Evolutionary conservation across 768 basidiomycete genomes (phyloP).

Genomic region (Hygrophorus pudorinus): DNA sequence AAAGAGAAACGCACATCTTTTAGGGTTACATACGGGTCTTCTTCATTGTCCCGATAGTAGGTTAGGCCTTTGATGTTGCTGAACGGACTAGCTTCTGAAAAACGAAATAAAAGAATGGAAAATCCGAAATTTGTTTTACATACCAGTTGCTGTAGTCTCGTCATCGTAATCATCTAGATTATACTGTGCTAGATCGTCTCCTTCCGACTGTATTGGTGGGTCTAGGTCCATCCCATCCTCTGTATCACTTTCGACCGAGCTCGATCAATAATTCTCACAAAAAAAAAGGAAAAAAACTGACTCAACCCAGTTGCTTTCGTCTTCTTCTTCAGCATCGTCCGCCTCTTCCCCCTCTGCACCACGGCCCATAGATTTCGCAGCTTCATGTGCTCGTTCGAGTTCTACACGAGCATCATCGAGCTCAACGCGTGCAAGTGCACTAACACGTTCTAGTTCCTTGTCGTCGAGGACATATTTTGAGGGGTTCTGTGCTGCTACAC

Average conservation of each 20-base stretch:
- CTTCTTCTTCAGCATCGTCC: constrained; percentile 42
- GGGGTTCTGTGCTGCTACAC: constrained; percentile 66
- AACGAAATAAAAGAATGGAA: constrained; percentile 6
- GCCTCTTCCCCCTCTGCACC: constrained; percentile 58
- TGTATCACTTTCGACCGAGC: constrained; percentile 18
- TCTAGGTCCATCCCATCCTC: constrained; percentile 42
- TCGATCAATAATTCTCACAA: constrained; percentile 8
- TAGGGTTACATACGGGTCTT: constrained; percentile 94
- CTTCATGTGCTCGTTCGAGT: constrained; percentile 71
- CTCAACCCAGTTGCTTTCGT: constrained; percentile 76
- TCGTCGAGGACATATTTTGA: constrained; percentile 86
- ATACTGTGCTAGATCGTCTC: constrained; percentile 69
- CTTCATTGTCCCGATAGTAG: constrained; percentile 83
- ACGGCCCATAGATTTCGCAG: constrained; percentile 60
- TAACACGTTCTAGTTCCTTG: constrained; percentile 81
- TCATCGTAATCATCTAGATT: constrained; percentile 90
- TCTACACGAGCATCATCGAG: constrained; percentile 86
- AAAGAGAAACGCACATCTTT: constrained; percentile 63
- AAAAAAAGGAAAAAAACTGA: constrained; percentile 35
- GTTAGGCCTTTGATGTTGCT: constrained; percentile 92
- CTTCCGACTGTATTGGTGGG: constrained; percentile 13
- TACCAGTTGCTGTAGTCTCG: constrained; percentile 38
- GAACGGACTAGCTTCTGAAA: constrained; percentile 66
- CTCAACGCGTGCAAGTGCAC: constrained; percentile 76
- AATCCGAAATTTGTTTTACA: constrained; percentile 9